Evolutionary conservation across 176 grass and related monocot species (phyloP).

Genomic region (Hyparrhenia diplandra): DNA sequence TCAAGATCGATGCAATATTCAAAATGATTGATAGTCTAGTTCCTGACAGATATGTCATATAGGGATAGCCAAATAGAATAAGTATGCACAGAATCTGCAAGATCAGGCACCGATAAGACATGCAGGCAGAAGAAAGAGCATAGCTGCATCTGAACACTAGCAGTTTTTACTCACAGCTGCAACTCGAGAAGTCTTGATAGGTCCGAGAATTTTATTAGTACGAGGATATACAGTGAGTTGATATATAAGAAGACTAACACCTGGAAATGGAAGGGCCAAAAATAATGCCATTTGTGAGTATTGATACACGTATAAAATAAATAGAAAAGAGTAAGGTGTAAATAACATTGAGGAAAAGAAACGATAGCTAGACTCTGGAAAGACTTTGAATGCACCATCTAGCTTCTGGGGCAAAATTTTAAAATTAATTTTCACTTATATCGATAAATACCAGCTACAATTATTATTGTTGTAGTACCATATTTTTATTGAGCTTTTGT

Average conservation of each 20-base stretch:
- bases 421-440: too few species aligned
- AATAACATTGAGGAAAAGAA: too few species aligned
- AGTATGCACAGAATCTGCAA: slow-evolving; percentile 52
- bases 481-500: too few species aligned
- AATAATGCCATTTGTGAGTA: background rate
- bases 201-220: slow-evolving; percentile 50
- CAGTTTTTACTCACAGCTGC: slow-evolving; percentile 49
- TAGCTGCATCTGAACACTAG: background rate
- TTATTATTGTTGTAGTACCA: too few species aligned
- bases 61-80: slow-evolving; percentile 60
- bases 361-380: too few species aligned
- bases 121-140: background rate
- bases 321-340: background rate
- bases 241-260: slow-evolving; percentile 57
- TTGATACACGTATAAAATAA: background rate
- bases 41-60: slow-evolving; percentile 52
- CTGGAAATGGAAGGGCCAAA: slow-evolving; percentile 34
- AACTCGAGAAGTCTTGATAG: slow-evolving; percentile 47
- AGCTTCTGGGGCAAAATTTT: too few species aligned
- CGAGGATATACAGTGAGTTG: slow-evolving; percentile 58
- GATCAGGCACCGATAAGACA: background rate
- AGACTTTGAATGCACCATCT: too few species aligned
- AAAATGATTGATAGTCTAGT: slow-evolving; percentile 37
- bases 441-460: too few species aligned
- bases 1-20: slow-evolving; percentile 49